These are phyloP conservation scores for Saccharomyces hybrid DNA, from an alignment of 1,139 yeast species.

Conservation along the genomic window DNA sequence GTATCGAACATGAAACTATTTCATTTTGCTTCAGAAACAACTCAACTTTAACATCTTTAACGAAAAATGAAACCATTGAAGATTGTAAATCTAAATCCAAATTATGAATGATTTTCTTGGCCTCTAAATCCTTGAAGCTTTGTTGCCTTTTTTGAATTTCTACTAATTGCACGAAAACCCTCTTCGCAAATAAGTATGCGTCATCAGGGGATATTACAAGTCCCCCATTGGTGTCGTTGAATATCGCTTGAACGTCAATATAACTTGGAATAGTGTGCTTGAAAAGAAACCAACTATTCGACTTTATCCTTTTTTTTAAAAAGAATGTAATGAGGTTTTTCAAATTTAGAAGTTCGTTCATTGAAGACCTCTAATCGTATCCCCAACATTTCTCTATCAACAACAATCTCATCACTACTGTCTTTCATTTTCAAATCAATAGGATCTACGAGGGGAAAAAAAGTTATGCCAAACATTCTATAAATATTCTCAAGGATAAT, in stretches of 20 bases:
- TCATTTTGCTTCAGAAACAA: conserved; percentile 13
- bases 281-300: conserved; percentile 33
- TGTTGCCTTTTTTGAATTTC: conserved; percentile 13
- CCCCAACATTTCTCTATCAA: conserved; percentile 33
- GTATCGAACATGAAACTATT: conserved; percentile 14
- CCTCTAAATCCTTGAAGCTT: conserved; percentile 13
- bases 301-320: conserved; percentile 31
- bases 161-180: conserved; percentile 16
- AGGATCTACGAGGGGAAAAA: conserved; percentile 41
- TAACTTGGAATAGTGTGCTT: conserved; percentile 41
- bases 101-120: conserved; percentile 11
- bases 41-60: conserved; percentile 9
- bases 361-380: conserved; percentile 41
- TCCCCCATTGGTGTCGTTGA: conserved; percentile 15
- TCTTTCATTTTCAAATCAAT: conserved; percentile 15
- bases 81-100: conserved; percentile 20
- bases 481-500: conserved; percentile 36
- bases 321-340: conserved; percentile 39
- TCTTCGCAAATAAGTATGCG: conserved; percentile 24
- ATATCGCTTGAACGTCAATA: conserved; percentile 27
- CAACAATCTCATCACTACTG: conserved; percentile 11
- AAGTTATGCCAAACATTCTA: conserved; percentile 40
- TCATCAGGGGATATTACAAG: conserved; percentile 14
- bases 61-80: conserved; percentile 16
- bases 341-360: conserved; percentile 24